Percentiles rank a stretch among this genome's conserved stretches.
These are phyloP conservation scores for Parathielavia hyrcaniae DNA, from an alignment of 495 filamentous ascomycete species.

Conservation along the genomic window DNA sequence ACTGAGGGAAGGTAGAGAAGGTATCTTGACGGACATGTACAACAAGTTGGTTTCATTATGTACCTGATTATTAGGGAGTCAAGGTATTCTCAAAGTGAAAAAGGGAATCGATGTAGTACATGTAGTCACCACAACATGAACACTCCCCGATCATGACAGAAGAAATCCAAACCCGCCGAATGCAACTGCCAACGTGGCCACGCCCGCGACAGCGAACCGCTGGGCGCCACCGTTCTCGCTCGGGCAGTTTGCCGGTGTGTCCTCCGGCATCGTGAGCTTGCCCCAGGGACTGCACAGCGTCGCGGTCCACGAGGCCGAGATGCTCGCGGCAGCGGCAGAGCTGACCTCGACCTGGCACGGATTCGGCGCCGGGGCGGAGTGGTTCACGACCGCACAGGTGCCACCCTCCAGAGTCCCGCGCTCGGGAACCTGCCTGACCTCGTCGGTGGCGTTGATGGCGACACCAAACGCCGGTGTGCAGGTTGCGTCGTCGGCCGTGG, in stretches of 20 bases:
- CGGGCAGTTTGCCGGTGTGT: conserved; percentile 4
- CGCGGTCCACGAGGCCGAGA: conserved; percentile 4
- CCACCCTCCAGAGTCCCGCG: neutral
- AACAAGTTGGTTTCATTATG: no score
- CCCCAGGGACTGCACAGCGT: neutral
- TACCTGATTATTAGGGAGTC: no score
- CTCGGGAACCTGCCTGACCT: no score
- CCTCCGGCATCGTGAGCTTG: no score
- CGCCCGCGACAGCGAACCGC: neutral
- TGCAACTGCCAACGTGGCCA: neutral
- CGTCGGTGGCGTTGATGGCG: neutral
- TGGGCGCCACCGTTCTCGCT: neutral
- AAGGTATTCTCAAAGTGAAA: no score
- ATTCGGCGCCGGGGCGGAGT: neutral
- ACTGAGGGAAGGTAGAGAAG: no score
- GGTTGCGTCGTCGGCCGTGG: conserved; percentile 18
- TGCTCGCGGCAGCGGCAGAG: conserved; percentile 14
- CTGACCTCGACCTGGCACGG: conserved; percentile 15
- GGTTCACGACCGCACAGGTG: neutral
- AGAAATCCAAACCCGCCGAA: conserved; percentile 1
- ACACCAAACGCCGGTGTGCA: neutral
- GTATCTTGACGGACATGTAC: no score
- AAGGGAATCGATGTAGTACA: neutral
- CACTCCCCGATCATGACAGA: neutral
- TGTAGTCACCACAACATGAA: neutral